phyloP scores from a whole-genome alignment of 257 asterid genomes.

The Solanum tarijense region DNA sequence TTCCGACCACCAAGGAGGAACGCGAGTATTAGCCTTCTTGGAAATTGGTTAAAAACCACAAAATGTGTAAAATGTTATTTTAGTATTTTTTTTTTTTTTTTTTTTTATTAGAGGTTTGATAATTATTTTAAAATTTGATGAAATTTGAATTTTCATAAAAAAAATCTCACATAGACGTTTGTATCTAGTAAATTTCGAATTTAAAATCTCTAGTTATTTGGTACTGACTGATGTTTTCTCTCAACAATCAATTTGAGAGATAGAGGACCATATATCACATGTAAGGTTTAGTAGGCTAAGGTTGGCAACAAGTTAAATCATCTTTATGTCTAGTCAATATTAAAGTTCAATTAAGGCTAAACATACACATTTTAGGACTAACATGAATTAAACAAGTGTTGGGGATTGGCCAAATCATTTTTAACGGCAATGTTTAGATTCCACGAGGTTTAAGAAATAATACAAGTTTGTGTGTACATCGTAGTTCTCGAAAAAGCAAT shows the following conservation, averaged over 20 bases:
- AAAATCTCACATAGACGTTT: not conserved
- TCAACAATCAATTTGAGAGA: not conserved
- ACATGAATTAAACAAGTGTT: not conserved
- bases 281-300: not conserved
- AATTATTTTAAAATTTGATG: not conserved
- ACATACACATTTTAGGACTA: not conserved
- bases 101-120: fast-evolving
- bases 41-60: not conserved
- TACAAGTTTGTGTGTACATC: not conserved
- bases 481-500: not conserved
- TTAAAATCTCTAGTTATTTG: not conserved
- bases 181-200: not conserved
- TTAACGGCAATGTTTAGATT: not conserved
- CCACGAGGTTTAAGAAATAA: not conserved
- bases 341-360: not conserved
- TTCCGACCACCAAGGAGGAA: not conserved
- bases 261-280: not conserved
- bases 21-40: not conserved
- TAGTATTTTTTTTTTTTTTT: not conserved
- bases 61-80: not conserved
- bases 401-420: not conserved
- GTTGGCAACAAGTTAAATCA: not conserved
- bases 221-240: not conserved
- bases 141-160: fast-evolving
- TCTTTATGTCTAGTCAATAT: not conserved